Percentiles rank a stretch among this genome's conserved stretches.
Evolutionary conservation across 2,329 filamentous ascomycete genomes (phyloP).

Genomic region (Dendryphion nanum): DNA sequence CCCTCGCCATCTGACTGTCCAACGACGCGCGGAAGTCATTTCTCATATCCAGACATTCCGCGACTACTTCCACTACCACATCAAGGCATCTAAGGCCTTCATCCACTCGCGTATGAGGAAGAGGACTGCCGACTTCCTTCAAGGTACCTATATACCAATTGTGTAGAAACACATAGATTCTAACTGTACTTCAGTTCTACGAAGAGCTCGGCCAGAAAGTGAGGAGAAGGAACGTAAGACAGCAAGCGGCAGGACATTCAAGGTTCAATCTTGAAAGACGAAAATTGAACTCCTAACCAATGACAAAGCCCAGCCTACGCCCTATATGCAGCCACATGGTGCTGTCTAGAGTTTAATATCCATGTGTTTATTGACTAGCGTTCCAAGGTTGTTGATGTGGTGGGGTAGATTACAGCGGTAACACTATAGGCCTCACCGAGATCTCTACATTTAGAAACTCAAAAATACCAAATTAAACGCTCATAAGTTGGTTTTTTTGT

Average conservation of each 20-base stretch:
- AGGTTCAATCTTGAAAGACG: constrained; percentile 52
- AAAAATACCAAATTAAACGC: too few species aligned
- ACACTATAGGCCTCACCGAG: too few species aligned
- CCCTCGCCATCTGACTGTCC: constrained; percentile 86
- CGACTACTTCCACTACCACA: constrained; percentile 99
- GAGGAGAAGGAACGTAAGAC: constrained; percentile 99
- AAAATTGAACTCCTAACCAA: too few species aligned
- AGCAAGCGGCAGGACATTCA: constrained; percentile 91
- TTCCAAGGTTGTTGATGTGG: too few species aligned
- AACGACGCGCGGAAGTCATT: constrained; percentile 91
- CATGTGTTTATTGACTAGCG: too few species aligned
- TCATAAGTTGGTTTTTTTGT: too few species aligned
- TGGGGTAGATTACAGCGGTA: too few species aligned
- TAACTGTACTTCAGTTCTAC: constrained; percentile 68
- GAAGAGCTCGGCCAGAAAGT: constrained; percentile 88
- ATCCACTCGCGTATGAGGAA: constrained; percentile 98
- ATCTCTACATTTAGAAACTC: too few species aligned
- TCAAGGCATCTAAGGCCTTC: constrained; percentile 98
- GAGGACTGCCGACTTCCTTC: constrained; percentile 95
- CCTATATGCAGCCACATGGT: too few species aligned
- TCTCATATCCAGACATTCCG: constrained; percentile 99
- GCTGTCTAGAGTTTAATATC: too few species aligned
- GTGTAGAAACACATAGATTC: constrained; percentile 10
- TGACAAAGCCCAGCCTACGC: too few species aligned
- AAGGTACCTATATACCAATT: constrained; percentile 61